Base-by-base conservation (phyloP, 768 basidiomycete genomes). In the Boletus sp. region DNA sequence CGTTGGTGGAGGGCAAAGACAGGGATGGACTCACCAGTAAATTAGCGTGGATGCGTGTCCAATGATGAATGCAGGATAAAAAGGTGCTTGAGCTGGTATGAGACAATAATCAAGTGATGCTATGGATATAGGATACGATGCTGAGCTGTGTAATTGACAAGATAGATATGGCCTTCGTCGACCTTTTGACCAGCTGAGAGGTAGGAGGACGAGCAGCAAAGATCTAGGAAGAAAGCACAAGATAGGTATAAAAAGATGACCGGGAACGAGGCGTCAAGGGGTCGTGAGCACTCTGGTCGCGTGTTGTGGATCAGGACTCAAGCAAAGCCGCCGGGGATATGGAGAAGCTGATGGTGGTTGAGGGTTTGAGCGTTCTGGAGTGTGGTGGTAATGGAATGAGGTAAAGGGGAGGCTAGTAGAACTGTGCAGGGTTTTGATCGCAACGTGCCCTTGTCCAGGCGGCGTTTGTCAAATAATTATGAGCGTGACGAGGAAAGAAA, bases 401-500 rank as follows among this genome's bases (percentile, higher is more conserved):
- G 80, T 77, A 79, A 76, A 79, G 77, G 80, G 77, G 67, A 82
- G 83, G 83, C 80, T 75, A 77, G 68, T 71, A 69, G 61, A 49
- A 68, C 63, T 69, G 73, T 68, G 65, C 78, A 80, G 81, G 75
- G 75, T 84, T 87, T 85, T 86, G 85, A 87, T 87, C 77, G 77
- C 85, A 87, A 87, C 86, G 86, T 89, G 86, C 82, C 85, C 81
- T 76, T 76, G 73, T 78, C 71, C 75, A 75, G 75, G 75, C 79
- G 76, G 75, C 74, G 77, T 77, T 76, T 79, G 75, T 73, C 74
- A 77, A 68, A 77, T 74, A 71, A 71, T 69, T 72, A 73, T 69
- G 62, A 65, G 60, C 37, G 57, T 64, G 55, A 60, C 59, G 58
- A 47, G 52, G 47, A 14, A 45, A 56, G 59, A 55, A 49, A 56